These are phyloP conservation scores for Pseudocercospora vitis DNA, from an alignment of 2,329 filamentous ascomycete genomes.

Conservation along the genomic window DNA sequence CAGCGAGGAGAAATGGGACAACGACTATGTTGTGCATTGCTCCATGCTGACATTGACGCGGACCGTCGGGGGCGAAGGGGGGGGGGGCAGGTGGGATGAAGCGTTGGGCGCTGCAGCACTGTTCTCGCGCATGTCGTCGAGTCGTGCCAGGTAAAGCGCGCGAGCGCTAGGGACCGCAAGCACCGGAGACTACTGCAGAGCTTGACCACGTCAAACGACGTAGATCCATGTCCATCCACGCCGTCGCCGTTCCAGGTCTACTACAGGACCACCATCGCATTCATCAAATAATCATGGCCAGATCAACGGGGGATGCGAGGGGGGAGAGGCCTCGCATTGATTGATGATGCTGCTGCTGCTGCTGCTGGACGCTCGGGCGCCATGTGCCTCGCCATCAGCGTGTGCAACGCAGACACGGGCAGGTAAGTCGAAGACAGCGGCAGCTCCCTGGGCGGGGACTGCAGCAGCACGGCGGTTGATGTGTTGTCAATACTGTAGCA, in stretches of 20 bases:
- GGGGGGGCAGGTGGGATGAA: slow-evolving; percentile 12
- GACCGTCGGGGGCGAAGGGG: slow-evolving; percentile 18
- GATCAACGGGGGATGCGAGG: slow-evolving; percentile 7
- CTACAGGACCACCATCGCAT: too few species aligned
- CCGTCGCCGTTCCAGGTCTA: slow-evolving; percentile 18
- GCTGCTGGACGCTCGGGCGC: slow-evolving; percentile 1
- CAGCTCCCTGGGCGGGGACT: slow-evolving; percentile 15
- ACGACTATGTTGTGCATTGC: slow-evolving; percentile 32
- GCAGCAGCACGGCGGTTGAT: slow-evolving; percentile 26
- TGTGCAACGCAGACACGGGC: slow-evolving; percentile 24
- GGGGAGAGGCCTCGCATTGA: slow-evolving; percentile 11
- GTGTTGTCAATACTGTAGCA: slow-evolving; percentile 33
- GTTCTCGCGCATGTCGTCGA: slow-evolving; percentile 21
- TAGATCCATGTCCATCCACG: slow-evolving; percentile 25
- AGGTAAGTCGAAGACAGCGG: slow-evolving; percentile 23
- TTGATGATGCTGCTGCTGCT: too few species aligned
- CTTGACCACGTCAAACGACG: slow-evolving; percentile 30
- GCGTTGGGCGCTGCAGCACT: slow-evolving; percentile 22
- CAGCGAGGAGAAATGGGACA: slow-evolving; percentile 11
- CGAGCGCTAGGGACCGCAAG: slow-evolving; percentile 23
- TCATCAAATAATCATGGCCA: too few species aligned
- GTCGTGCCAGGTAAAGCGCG: slow-evolving; percentile 25
- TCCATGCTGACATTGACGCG: slow-evolving; percentile 25
- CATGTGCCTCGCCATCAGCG: slow-evolving; percentile 18
- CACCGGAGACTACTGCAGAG: slow-evolving; percentile 30